Conservation (phyloP, 805 yeast genomes). For the Candida dendrica region DNA sequence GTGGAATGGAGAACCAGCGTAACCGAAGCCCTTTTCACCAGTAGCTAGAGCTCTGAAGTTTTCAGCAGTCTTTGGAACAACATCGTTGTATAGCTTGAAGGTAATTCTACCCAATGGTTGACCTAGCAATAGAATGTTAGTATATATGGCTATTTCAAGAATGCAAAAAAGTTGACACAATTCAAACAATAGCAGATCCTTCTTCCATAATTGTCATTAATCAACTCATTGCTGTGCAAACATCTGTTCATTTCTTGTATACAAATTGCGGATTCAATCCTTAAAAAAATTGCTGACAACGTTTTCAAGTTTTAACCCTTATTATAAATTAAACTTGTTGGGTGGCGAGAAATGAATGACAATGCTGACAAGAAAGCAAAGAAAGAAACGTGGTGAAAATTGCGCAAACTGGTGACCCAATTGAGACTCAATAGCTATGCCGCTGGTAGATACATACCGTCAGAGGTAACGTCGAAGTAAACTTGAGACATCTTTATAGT, state of each 20-base stretch:
- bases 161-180: no score
- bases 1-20: slow-evolving; percentile 87
- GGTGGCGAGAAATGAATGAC: neutral
- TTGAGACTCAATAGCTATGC: neutral
- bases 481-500: slow-evolving; percentile 51
- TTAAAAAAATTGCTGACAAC: no score
- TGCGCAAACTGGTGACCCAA: neutral
- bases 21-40: slow-evolving; percentile 96
- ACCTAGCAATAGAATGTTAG: slow-evolving; percentile 22
- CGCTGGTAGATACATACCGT: slow-evolving; percentile 36
- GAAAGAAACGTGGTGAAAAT: neutral
- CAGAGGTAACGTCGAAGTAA: slow-evolving; percentile 75
- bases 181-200: no score
- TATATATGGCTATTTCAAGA: neutral
- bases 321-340: neutral
- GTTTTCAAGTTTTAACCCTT: no score
- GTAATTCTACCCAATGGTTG: slow-evolving; percentile 73
- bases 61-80: slow-evolving; percentile 92
- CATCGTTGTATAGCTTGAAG: slow-evolving; percentile 84
- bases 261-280: neutral
- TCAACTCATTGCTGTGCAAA: no score
- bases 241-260: no score
- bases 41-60: slow-evolving; percentile 93
- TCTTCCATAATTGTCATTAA: no score
- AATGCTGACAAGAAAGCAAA: neutral